phyloP scores from a whole-genome alignment of 345 rosid genomes.

The Psidium friedrichsthalianum region DNA sequence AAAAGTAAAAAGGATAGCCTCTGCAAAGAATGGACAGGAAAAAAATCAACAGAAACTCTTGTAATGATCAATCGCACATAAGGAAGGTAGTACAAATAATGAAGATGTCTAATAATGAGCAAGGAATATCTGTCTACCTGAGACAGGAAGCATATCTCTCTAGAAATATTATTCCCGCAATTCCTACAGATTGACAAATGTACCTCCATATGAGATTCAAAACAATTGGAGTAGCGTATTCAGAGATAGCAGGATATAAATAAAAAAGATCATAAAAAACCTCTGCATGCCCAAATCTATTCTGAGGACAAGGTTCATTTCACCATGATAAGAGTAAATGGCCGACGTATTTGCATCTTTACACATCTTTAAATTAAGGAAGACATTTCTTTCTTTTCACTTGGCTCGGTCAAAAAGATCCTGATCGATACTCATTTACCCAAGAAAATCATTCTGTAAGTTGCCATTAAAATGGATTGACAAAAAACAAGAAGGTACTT shows the following conservation, averaged over 20 bases:
- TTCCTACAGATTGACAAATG: constrained; percentile 41
- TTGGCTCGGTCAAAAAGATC: background rate
- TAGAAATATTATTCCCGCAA: constrained; percentile 50
- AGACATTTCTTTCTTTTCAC: background rate
- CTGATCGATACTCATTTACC: background rate
- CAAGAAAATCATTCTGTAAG: background rate
- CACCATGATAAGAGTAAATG: background rate
- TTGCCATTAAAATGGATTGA: background rate
- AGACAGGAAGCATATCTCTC: constrained; percentile 43
- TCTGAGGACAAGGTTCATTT: background rate
- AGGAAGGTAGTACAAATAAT: background rate
- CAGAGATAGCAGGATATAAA: background rate
- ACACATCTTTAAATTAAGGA: background rate
- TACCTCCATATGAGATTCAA: background rate
- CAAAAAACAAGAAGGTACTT: background rate
- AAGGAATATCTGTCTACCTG: constrained; percentile 23
- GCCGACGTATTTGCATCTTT: background rate
- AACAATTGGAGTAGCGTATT: background rate
- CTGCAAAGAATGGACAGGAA: constrained; percentile 26
- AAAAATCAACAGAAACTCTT: background rate
- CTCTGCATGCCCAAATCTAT: background rate
- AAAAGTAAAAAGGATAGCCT: constrained; percentile 22
- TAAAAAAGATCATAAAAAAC: background rate
- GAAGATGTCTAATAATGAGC: background rate
- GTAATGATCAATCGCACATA: background rate